Base-by-base conservation (phyloP, 2,329 filamentous ascomycete genomes). In the Sporothrix schenckii region DNA sequence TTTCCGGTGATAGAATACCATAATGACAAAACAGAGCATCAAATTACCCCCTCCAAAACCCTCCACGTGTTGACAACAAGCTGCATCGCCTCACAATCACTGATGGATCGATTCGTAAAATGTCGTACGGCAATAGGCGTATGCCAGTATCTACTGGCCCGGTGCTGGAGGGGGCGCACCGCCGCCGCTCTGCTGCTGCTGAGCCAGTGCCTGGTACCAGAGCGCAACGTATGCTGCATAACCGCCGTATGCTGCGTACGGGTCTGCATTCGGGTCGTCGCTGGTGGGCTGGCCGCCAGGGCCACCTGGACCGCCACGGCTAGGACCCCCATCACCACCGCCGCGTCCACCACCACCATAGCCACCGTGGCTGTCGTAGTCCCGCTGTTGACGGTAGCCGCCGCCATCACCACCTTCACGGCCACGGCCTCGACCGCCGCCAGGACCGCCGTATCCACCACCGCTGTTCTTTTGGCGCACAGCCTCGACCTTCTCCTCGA, bases 401-500 rank as follows among this genome's bases (percentile, higher is more conserved):
- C 83, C 80, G 77, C 85, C 85, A 76, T 87, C 84, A 78, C 83
- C 84, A 74, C 87, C 87, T 74, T 86, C 86, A 72, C 83, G 80
- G 39, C 72, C 74, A 69, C 80, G 76, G 73, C 80, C 79, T 44
- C 81, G 81, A 69, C 78, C 81, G 75, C 84, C 69, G 16, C 67
- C 63, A 82, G 80, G 78, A 73, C 81, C 80, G 61, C 77, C 77
- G 72, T 83, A 80, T 66, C 82, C 80, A 34, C 80, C 80, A 50
- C 81, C 81, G 71, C 79, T 81, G 76, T 84, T 87, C 81, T 88
- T 88, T 76, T 87, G 84, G 69, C 83, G 83, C 79, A 94, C 92
- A 77, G 92, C 91, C 73, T 97, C 92, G 65, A 97, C 92, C 81
- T 97, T 97, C 75, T 97, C 93, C 79, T 93, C 92, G 73, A 97